Conservation (phyloP, 2,329 filamentous ascomycete species). For the Esteya vermicola region DNA sequence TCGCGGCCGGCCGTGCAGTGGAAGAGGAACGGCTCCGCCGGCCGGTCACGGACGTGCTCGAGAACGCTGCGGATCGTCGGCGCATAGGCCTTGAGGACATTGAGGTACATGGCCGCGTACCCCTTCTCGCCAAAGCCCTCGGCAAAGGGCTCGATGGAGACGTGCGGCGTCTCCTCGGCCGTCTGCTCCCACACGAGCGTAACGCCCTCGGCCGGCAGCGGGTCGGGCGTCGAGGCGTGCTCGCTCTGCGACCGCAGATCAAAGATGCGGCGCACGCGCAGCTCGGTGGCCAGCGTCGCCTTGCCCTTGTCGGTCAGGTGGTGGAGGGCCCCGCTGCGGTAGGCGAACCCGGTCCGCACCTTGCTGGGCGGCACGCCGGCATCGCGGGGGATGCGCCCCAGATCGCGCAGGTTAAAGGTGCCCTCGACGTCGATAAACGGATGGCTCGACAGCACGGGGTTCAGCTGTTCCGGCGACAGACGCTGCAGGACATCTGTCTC, state of each 20-base stretch:
- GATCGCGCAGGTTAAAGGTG: slow-evolving; percentile 37
- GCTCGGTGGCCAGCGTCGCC: slow-evolving; percentile 21
- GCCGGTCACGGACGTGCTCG: slow-evolving; percentile 31
- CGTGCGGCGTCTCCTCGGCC: slow-evolving; percentile 21
- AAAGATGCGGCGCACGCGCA: slow-evolving; percentile 30
- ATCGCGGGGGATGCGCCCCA: slow-evolving; percentile 25
- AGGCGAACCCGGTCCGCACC: slow-evolving; percentile 26
- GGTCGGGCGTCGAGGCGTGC: slow-evolving; percentile 27
- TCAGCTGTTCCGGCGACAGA: slow-evolving; percentile 22
- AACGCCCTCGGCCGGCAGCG: slow-evolving; percentile 27
- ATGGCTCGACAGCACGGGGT: slow-evolving; percentile 21
- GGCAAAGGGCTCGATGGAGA: slow-evolving; percentile 27
- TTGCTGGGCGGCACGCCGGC: slow-evolving; percentile 2
- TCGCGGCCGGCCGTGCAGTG: slow-evolving; percentile 44
- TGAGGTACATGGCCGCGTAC: slow-evolving; percentile 31
- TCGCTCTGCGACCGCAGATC: slow-evolving; percentile 34
- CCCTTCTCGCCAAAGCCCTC: slow-evolving; percentile 27
- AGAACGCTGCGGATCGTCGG: slow-evolving; percentile 29
- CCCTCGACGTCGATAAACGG: slow-evolving; percentile 32
- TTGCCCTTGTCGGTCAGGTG: slow-evolving; percentile 19
- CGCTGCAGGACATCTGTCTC: slow-evolving; percentile 24
- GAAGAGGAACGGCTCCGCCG: slow-evolving; percentile 30
- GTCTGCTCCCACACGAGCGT: slow-evolving; percentile 25
- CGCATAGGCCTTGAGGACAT: slow-evolving; percentile 27
- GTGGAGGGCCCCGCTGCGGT: slow-evolving; percentile 31